A percentile compares a stretch with the other conserved stretches of the same genome.
Evolutionary conservation across 768 basidiomycete species (phyloP).

Genomic region (Scleroderma citrinum): DNA sequence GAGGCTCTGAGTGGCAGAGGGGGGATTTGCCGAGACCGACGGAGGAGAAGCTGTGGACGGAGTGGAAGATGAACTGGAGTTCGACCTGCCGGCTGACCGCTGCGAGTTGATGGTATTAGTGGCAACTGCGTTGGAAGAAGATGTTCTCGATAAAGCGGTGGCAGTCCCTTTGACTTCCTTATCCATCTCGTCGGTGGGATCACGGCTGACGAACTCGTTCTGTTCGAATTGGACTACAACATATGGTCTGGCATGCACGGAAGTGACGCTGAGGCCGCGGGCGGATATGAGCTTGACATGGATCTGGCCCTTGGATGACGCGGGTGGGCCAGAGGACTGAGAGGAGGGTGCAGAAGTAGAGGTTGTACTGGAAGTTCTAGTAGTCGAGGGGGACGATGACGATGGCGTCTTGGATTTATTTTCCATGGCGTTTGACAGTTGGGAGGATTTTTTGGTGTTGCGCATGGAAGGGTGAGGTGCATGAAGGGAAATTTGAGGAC

Average conservation of each 20-base stretch:
- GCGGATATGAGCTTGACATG: conserved; percentile 96
- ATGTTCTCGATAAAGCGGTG: conserved; percentile 47
- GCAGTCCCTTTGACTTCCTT: conserved; percentile 86
- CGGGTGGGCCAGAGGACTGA: conserved; percentile 26
- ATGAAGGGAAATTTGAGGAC: conserved; percentile 70
- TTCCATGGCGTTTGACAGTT: conserved; percentile 27
- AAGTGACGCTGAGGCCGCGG: conserved; percentile 69
- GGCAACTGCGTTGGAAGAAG: conserved; percentile 48
- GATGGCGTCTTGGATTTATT: conserved; percentile 35
- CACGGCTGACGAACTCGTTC: conserved; percentile 93
- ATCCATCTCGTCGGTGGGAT: conserved; percentile 79
- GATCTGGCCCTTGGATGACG: conserved; percentile 64
- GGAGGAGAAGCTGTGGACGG: conserved; percentile 36
- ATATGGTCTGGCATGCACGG: conserved; percentile 69
- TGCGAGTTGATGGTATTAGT: conserved; percentile 48
- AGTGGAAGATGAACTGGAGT: conserved; percentile 39
- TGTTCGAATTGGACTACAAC: conserved; percentile 98
- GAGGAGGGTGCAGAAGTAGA: conserved; percentile 15
- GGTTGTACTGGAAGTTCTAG: conserved; percentile 26
- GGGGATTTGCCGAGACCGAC: conserved; percentile 23
- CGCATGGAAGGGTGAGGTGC: conserved; percentile 82
- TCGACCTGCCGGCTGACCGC: conserved; percentile 39
- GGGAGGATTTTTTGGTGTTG: conserved; percentile 39
- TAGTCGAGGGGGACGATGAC: conserved; percentile 35
- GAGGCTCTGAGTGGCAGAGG: conserved; percentile 36